Conservation (phyloP, 148 eudicot species). For the Spergularia marina region DNA sequence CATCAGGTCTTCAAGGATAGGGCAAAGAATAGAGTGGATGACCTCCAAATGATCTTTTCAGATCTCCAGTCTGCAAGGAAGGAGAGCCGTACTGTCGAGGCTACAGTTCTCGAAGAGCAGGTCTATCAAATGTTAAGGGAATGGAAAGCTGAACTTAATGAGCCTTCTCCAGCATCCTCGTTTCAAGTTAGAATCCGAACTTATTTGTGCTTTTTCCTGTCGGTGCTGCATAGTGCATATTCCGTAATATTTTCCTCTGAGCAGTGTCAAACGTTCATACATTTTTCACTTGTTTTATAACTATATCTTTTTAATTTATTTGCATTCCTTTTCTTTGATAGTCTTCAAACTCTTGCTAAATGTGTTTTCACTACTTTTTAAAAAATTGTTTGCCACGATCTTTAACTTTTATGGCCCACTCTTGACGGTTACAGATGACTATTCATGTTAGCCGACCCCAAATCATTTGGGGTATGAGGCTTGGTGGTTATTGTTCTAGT, state of each 20-base stretch:
- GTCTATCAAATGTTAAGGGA: slow-evolving; percentile 92
- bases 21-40: slow-evolving; percentile 93
- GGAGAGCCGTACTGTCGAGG: slow-evolving; percentile 77
- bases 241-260: no score
- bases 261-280: neutral
- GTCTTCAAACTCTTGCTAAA: no score
- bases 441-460: no score
- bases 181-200: slow-evolving; percentile 40
- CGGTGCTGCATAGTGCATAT: neutral
- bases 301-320: neutral
- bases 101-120: slow-evolving; percentile 74
- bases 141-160: slow-evolving; percentile 88
- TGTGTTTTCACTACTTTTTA: no score
- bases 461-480: no score
- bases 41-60: slow-evolving; percentile 78
- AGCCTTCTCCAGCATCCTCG: slow-evolving; percentile 93
- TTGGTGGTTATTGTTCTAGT: neutral
- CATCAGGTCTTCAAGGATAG: slow-evolving; percentile 86
- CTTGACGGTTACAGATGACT: no score
- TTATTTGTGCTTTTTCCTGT: neutral
- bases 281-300: no score
- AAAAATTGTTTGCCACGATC: no score
- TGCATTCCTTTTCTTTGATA: neutral
- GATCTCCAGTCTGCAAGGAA: slow-evolving; percentile 84
- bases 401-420: no score